Percentiles rank a stretch among this genome's conserved stretches.
phyloP scores from a whole-genome alignment of 108 stramenopile species.

The Ochromonas danica region DNA sequence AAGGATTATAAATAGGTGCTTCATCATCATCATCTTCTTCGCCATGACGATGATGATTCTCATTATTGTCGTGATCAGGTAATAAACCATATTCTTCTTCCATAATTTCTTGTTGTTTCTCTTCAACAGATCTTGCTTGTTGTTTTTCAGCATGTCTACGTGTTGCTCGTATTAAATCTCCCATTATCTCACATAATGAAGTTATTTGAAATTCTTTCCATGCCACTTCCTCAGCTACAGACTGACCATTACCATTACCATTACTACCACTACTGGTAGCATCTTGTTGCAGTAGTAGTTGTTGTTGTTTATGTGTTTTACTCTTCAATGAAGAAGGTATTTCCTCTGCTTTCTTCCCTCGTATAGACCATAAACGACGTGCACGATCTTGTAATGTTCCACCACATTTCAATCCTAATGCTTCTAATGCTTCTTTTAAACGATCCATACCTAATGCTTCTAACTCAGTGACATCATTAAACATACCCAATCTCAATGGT shows the following conservation, averaged over 20 bases:
- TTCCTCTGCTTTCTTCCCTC: slow-evolving; percentile 75
- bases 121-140: slow-evolving; percentile 82
- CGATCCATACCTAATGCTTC: slow-evolving; percentile 68
- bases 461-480: slow-evolving; percentile 49
- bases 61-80: slow-evolving; percentile 42
- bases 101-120: slow-evolving; percentile 78
- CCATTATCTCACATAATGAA: slow-evolving; percentile 74
- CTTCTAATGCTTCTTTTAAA: slow-evolving; percentile 77
- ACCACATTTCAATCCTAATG: slow-evolving; percentile 90
- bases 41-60: slow-evolving; percentile 39
- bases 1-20: slow-evolving; percentile 96
- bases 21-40: slow-evolving; percentile 83
- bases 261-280: too few species aligned
- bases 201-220: slow-evolving; percentile 66
- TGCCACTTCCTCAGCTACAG: slow-evolving; percentile 68
- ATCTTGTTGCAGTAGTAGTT: neutral
- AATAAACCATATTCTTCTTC: slow-evolving; percentile 62
- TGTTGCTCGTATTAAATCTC: slow-evolving; percentile 82
- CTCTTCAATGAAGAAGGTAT: slow-evolving; percentile 62
- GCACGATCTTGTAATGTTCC: slow-evolving; percentile 81
- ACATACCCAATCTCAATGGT: slow-evolving; percentile 26
- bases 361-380: slow-evolving; percentile 78
- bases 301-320: neutral
- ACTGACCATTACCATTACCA: too few species aligned
- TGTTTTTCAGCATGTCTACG: slow-evolving; percentile 76